These are phyloP conservation scores for Rugonectria rugulosa DNA, from an alignment of 2,329 filamentous ascomycete genomes.

Conservation along the genomic window DNA sequence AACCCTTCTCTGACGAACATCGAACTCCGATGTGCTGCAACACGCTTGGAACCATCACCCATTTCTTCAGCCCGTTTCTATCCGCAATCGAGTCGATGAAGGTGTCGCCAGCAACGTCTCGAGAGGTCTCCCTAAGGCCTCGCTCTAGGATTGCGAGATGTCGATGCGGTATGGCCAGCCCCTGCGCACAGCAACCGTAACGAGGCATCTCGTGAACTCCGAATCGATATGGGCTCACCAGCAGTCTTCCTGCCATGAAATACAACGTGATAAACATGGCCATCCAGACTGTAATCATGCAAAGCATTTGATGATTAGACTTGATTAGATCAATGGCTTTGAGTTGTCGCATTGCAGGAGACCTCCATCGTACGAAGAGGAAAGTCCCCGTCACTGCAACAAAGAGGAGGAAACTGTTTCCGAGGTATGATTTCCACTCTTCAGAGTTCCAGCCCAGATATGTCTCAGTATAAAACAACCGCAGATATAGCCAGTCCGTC, in stretches of 20 bases:
- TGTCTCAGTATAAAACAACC: constrained; percentile 46
- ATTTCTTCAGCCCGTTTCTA: constrained; percentile 36
- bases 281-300: constrained; percentile 35
- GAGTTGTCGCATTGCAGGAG: constrained; percentile 13
- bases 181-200: constrained; percentile 47
- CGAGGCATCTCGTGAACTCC: constrained; percentile 44
- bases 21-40: constrained; percentile 44
- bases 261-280: constrained; percentile 35
- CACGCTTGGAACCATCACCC: constrained; percentile 43
- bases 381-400: constrained; percentile 8
- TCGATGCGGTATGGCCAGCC: constrained; percentile 41
- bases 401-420: constrained; percentile 33
- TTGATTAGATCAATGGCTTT: constrained; percentile 22
- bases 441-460: constrained; percentile 47
- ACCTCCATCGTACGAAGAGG: constrained; percentile 23
- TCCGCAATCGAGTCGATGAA: constrained; percentile 43
- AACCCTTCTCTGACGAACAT: constrained; percentile 37
- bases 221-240: constrained; percentile 30
- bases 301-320: neutral
- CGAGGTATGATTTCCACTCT: constrained; percentile 39
- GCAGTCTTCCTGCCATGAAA: constrained; percentile 40
- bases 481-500: constrained; percentile 42
- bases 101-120: constrained; percentile 39
- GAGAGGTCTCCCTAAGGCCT: constrained; percentile 27
- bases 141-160: constrained; percentile 33